Conservation (phyloP, 2,329 filamentous ascomycete genomes). For the Fusarium staphyleae region DNA sequence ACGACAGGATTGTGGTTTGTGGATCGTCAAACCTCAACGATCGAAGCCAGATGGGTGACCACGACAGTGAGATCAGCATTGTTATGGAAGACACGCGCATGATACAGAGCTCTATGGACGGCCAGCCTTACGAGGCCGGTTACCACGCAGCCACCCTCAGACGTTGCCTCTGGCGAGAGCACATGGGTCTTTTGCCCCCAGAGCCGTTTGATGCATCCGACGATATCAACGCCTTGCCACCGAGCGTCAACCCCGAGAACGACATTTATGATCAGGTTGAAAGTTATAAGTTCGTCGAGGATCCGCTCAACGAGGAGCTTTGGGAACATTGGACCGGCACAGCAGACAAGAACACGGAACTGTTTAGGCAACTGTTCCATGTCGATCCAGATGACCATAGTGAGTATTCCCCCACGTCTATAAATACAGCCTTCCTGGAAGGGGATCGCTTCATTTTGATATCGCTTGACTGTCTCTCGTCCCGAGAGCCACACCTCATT, state of each 20-base stretch:
- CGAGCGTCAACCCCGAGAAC: constrained; percentile 70
- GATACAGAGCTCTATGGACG: constrained; percentile 78
- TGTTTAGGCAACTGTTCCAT: constrained; percentile 83
- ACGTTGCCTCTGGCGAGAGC: constrained; percentile 87
- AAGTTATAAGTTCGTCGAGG: constrained; percentile 69
- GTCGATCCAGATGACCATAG: constrained; percentile 88
- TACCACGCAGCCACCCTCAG: constrained; percentile 83
- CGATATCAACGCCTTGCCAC: constrained; percentile 78
- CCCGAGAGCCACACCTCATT: neutral
- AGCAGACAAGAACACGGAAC: constrained; percentile 74
- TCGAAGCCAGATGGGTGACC: constrained; percentile 82
- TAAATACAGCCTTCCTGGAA: no score
- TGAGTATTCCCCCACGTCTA: constrained; percentile 54
- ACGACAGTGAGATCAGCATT: constrained; percentile 90
- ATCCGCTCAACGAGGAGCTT: constrained; percentile 72
- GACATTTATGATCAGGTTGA: constrained; percentile 67
- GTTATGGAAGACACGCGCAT: constrained; percentile 84
- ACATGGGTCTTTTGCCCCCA: constrained; percentile 79
- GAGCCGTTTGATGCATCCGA: constrained; percentile 72
- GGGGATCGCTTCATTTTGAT: neutral
- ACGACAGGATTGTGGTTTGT: constrained; percentile 85
- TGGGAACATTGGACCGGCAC: constrained; percentile 73
- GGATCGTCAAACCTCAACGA: constrained; percentile 93
- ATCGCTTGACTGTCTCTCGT: neutral
- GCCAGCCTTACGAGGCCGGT: constrained; percentile 77